phyloP scores from a whole-genome alignment of 148 eudicot genomes.

The Camellia granthamiana region DNA sequence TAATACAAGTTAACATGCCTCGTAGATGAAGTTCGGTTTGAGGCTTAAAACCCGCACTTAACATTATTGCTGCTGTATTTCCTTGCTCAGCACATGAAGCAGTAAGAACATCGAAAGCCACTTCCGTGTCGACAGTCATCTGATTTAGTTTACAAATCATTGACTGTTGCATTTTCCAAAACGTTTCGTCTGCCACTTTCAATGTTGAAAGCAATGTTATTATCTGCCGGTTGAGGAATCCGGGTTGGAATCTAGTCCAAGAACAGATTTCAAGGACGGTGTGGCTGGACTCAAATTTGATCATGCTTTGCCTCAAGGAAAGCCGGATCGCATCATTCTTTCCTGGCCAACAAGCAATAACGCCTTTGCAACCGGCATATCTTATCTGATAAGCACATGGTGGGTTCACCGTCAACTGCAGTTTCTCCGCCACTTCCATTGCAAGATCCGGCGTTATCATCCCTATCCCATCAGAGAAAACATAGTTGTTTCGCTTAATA shows the following conservation, averaged over 20 bases:
- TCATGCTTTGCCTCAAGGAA: conserved; percentile 69
- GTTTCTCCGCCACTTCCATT: conserved; percentile 62
- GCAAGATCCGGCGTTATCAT: conserved; percentile 77
- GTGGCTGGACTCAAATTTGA: conserved; percentile 67
- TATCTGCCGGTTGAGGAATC: conserved; percentile 80
- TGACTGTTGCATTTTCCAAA: conserved; percentile 71
- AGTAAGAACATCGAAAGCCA: conserved; percentile 70
- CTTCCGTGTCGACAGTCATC: conserved; percentile 57
- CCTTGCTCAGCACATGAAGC: conserved; percentile 77
- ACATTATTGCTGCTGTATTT: conserved; percentile 84
- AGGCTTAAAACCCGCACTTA: conserved; percentile 81
- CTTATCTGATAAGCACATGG: conserved; percentile 95
- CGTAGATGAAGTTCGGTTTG: conserved; percentile 73
- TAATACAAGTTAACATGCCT: conserved; percentile 76
- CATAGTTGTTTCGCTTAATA: conserved; percentile 57
- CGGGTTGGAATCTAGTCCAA: conserved; percentile 89
- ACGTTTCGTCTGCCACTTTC: conserved; percentile 55
- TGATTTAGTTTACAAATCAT: conserved; percentile 61
- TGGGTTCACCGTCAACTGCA: conserved; percentile 45
- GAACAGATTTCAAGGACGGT: conserved; percentile 77
- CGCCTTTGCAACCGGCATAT: conserved; percentile 90
- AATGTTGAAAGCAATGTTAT: conserved; percentile 73
- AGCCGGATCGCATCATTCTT: conserved; percentile 41
- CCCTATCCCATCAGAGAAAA: conserved; percentile 91
- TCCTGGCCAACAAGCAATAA: conserved; percentile 78